Evolutionary conservation across 805 yeast genomes (phyloP).

Genomic region (Zygotorulaspora sp.): DNA sequence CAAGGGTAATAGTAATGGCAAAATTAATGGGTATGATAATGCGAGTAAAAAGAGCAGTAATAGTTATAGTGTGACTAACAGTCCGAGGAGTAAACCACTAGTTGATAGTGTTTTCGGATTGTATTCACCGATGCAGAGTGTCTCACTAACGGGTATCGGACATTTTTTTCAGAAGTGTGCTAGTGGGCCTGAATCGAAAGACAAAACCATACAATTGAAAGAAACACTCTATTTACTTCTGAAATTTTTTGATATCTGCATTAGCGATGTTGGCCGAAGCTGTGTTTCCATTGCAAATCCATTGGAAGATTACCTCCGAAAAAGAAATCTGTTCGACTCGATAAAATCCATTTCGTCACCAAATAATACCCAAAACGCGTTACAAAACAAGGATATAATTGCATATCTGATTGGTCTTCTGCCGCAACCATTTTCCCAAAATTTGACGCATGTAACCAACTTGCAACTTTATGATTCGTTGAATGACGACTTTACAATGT

Average conservation of each 20-base stretch:
- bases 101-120: conserved; percentile 32
- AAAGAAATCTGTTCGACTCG: conserved; percentile 10
- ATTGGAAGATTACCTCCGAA: conserved; percentile 21
- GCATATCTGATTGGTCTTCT: conserved; percentile 18
- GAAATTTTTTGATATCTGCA: conserved; percentile 30
- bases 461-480: conserved; percentile 15
- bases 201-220: conserved; percentile 16
- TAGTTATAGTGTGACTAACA: conserved; percentile 6
- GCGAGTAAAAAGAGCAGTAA: neutral
- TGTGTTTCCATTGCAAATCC: conserved; percentile 27
- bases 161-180: conserved; percentile 18
- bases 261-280: conserved; percentile 20
- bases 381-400: conserved; percentile 19
- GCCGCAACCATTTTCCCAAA: conserved; percentile 25
- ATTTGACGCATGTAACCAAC: conserved; percentile 17
- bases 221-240: conserved; percentile 30
- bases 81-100: conserved; percentile 21
- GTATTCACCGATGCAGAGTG: conserved; percentile 27
- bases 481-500: conserved; percentile 24
- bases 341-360: conserved; percentile 5
- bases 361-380: conserved; percentile 6
- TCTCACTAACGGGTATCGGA: conserved; percentile 33
- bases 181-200: conserved; percentile 10
- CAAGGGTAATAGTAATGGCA: neutral
- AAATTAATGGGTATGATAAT: conserved; percentile 2